phyloP scores from a whole-genome alignment of 257 asterid species.

The Forsythia viridissima region DNA sequence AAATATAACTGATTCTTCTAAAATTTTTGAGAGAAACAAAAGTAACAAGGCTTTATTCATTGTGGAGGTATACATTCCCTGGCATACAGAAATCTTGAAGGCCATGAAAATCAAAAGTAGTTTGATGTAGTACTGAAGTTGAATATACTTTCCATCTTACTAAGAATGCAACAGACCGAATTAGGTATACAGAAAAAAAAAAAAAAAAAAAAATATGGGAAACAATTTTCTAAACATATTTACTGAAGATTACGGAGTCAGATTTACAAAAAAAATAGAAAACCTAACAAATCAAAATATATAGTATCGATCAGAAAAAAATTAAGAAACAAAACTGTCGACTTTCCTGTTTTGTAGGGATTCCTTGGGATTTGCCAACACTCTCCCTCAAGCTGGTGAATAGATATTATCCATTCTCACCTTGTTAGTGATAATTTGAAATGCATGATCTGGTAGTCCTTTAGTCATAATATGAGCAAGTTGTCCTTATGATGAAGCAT shows the following conservation, averaged over 20 bases:
- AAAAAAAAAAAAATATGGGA: background rate
- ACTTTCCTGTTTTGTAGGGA: too few relatives aligned
- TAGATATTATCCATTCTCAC: too few relatives aligned
- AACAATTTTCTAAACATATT: background rate
- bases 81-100: background rate
- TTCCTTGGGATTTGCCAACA: too few relatives aligned
- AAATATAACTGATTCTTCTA: background rate
- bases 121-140: background rate
- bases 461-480: too few relatives aligned
- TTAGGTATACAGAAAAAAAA: background rate
- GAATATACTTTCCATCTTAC: background rate
- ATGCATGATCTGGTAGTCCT: too few relatives aligned
- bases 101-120: constrained; percentile 13
- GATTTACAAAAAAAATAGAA: background rate
- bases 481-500: too few relatives aligned
- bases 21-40: background rate
- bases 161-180: background rate
- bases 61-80: background rate
- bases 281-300: background rate
- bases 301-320: background rate
- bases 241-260: background rate
- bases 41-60: background rate
- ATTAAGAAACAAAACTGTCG: too few relatives aligned
- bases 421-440: too few relatives aligned
- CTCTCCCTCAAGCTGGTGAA: too few relatives aligned